Evolutionary conservation across 2,329 filamentous ascomycete species (phyloP).

Genomic region (Malbranchea cinnamomea): DNA sequence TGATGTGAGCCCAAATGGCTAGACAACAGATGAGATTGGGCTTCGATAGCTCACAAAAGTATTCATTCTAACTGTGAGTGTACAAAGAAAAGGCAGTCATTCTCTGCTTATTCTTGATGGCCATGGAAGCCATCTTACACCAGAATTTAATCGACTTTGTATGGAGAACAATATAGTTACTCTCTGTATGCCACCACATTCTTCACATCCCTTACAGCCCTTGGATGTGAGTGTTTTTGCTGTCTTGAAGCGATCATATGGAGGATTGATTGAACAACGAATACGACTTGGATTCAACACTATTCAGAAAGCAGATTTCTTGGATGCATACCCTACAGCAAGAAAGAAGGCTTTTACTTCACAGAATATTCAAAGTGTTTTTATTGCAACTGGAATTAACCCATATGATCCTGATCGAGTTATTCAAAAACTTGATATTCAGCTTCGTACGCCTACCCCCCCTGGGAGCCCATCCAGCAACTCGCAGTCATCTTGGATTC

Average conservation of each 20-base stretch:
- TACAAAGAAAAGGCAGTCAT: no score
- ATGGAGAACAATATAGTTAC: no score
- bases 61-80: no score
- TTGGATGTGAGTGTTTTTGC: constrained; percentile 4
- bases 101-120: no score
- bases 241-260: constrained; percentile 5
- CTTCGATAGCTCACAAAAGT: no score
- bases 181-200: no score
- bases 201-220: no score
- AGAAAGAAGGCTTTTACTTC: neutral
- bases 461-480: neutral
- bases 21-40: no score
- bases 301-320: constrained; percentile 3
- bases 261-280: neutral
- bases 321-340: constrained; percentile 3
- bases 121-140: no score
- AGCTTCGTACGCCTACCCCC: neutral
- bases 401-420: neutral
- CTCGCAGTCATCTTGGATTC: neutral
- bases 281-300: constrained; percentile 2
- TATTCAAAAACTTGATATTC: constrained; percentile 4
- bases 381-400: constrained; percentile 1
- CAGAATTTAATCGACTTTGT: no score
- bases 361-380: constrained; percentile 5
- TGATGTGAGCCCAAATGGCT: no score